Base-by-base conservation (phyloP, 1,284 basidiomycete species). In the Trametes polyzona region DNA sequence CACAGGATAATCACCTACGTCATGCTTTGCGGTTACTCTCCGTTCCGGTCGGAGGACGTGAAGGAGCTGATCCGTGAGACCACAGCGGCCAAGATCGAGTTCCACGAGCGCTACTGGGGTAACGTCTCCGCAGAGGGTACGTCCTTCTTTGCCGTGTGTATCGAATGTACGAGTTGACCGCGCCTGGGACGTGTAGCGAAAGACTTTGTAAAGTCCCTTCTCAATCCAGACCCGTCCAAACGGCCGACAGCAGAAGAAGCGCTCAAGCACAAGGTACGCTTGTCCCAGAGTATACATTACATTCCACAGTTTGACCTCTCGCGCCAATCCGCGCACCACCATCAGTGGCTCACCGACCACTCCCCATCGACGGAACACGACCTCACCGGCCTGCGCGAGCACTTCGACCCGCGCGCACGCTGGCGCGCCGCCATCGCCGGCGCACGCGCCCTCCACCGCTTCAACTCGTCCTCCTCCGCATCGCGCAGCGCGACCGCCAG, bases 41-140 rank as follows among this genome's bases (percentile, higher is more conserved):
- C 96, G 0, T 98, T 98, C 80, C 84, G 94, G 33, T 89, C 90
- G 0, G 90, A 93, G 40, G 90, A 96, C 66, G 78, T 87, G 47
- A 82, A 83, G 50, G 84, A 88, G 55, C 80, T 98, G 47, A 81
- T 92, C 47, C 82, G 84, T 32, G 95, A 98, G 71, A 96, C 93
- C 16, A 89, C 86, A 1, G 82, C 84, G 30, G 95, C 89, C 1
- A 88, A 87, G 65, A 83, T 98, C 50, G 88, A 91, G 65, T 98
- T 98, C 71, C 93, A 96, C 67, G 92, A 96, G 24, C 83, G 88
- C 33, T 98, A 96, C 67, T 99, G 96, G 96, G 86, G 87, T 71
- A 96, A 96, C 62, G 85, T 97, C 29, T 92, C 88, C 2, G 67
- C 75, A 3, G 82, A 87, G 72, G 91, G 91, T 90, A 40, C 3